These are phyloP conservation scores for Erysiphe pulchra DNA, from an alignment of 2,329 filamentous ascomycete species.

Conservation along the genomic window DNA sequence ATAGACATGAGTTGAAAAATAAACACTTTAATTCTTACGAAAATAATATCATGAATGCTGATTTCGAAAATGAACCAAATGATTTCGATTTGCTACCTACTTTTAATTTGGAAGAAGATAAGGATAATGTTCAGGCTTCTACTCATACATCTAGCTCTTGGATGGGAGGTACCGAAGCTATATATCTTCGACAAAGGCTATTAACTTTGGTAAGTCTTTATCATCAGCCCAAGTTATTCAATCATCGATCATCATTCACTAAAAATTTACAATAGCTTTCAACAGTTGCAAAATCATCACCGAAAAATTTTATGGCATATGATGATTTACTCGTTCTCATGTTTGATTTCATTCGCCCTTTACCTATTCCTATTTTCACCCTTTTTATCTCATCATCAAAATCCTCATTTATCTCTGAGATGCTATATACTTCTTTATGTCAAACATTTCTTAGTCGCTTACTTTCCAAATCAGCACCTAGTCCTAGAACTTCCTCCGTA, in stretches of 20 bases:
- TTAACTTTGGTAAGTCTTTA: constrained; percentile 8
- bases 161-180: constrained; percentile 10
- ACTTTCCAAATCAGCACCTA: constrained; percentile 15
- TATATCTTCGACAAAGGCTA: constrained; percentile 10
- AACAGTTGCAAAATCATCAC: constrained; percentile 15
- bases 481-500: constrained; percentile 12
- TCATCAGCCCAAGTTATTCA: too few species aligned
- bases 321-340: constrained; percentile 23
- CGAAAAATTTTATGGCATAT: constrained; percentile 21
- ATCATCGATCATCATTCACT: not conserved
- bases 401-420: constrained; percentile 13
- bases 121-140: constrained; percentile 1
- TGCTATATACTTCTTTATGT: constrained; percentile 21
- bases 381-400: constrained; percentile 18
- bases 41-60: constrained; percentile 9
- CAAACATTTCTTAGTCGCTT: constrained; percentile 25
- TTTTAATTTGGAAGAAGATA: not conserved
- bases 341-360: constrained; percentile 16
- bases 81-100: not conserved
- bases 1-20: constrained; percentile 19
- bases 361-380: constrained; percentile 14
- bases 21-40: not conserved
- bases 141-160: constrained; percentile 3
- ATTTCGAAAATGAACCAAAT: constrained; percentile 4
- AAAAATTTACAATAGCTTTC: constrained; percentile 7